Conservation (phyloP, 2,329 filamentous ascomycete species). For the Stagonosporopsis cucurbitacearum region DNA sequence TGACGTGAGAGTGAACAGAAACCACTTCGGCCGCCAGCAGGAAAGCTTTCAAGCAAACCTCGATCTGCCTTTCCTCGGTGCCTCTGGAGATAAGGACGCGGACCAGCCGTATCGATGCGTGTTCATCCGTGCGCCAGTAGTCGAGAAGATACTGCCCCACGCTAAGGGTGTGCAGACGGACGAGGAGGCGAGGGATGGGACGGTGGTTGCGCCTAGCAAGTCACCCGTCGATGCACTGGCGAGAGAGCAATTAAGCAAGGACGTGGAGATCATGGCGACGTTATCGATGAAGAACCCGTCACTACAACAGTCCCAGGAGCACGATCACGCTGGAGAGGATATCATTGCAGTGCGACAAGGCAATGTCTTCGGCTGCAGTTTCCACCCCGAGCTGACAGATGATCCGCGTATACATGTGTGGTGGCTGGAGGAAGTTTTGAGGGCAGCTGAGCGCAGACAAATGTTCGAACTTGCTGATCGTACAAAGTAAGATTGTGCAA, state of each 20-base stretch:
- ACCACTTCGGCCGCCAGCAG: constrained; percentile 92
- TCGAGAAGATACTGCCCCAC: constrained; percentile 76
- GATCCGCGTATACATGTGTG: constrained; percentile 89
- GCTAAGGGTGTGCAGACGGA: constrained; percentile 58
- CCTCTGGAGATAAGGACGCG: constrained; percentile 34
- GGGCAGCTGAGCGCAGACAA: constrained; percentile 40
- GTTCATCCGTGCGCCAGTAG: constrained; percentile 93
- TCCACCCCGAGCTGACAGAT: constrained; percentile 90
- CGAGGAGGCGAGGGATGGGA: constrained; percentile 57
- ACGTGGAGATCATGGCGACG: constrained; percentile 66
- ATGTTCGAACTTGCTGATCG: constrained; percentile 42
- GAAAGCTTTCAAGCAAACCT: constrained; percentile 86
- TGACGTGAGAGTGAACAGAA: constrained; percentile 87
- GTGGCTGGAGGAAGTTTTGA: constrained; percentile 79
- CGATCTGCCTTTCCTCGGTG: constrained; percentile 71
- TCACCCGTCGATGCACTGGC: constrained; percentile 55
- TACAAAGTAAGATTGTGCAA: constrained; percentile 18
- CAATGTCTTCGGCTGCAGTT: constrained; percentile 93
- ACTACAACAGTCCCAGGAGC: constrained; percentile 56
- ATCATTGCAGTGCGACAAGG: constrained; percentile 90
- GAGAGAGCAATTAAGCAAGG: constrained; percentile 52
- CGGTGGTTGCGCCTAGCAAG: constrained; percentile 64
- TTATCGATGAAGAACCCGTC: constrained; percentile 60
- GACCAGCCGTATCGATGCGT: constrained; percentile 74
- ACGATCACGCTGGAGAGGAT: constrained; percentile 58